Evolutionary conservation across 345 rosid species (phyloP), one percentile per base, ranked within the genome.

Genomic region (Passiflora organensis): DNA sequence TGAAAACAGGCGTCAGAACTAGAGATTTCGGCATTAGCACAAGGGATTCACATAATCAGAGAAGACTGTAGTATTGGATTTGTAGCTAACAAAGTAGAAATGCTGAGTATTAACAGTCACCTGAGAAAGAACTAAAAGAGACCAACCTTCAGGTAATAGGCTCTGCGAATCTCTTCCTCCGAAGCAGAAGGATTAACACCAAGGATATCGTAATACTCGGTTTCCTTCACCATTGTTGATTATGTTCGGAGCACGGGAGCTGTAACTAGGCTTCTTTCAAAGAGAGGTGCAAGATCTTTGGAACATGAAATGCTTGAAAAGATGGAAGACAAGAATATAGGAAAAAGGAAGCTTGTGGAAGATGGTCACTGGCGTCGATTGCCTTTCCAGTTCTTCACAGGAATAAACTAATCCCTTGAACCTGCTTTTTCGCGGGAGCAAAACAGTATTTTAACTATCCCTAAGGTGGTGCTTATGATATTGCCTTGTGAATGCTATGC

Each of bases 201-300:
- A 22, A 85, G 88, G 78, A 85, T 78, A 46, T 85, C 84, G 57
- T 85, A 85, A 60, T 62, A 85, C 73, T 85, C 82, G 8, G 86
- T 78, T 69, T 85, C 88, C 73, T 74, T 80, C 75, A 76, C 87
- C 87, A 82, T 73, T 48, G 25, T 68, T 53, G 63, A 47, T 52
- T 43, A 21, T 32, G 18, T 32, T 1, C 14, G 32, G 21, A 10
- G 32, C 2, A 10, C 13, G n/a, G 20, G 21, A 51, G 38, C 16
- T 14, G n/a, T 28, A 24, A 23, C 39, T 55, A 37, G 38, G 46
- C 63, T 16, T 44, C 44, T 22, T n/a, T 25, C 9, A 15, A 41
- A 66, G 55, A 58, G 38, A 37, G 55, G 11, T 23, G 10, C 23
- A 19, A 17, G 45, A 45, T 44, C 10, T 5, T 32, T 6, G 48